Conservation (phyloP, 1,284 basidiomycete species). For the Xerocomus cyaneibrunnescens region DNA sequence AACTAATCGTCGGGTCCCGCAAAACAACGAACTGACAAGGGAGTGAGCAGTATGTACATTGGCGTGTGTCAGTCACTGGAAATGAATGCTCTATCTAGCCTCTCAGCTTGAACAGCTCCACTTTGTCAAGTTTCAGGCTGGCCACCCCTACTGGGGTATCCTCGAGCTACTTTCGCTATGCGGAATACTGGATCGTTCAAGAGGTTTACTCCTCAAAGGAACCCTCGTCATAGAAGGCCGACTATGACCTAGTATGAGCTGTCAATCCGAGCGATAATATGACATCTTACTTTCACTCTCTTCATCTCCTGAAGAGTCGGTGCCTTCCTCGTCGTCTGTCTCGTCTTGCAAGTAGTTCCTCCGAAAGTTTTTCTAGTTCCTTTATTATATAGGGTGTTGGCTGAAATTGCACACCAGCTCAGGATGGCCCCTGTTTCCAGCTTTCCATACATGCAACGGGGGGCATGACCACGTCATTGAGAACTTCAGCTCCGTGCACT, state of each 20-base stretch:
- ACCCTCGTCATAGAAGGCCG: neutral
- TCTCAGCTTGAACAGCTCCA: constrained; percentile 2
- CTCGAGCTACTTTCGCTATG: neutral
- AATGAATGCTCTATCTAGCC: neutral
- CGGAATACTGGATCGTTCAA: constrained; percentile 2
- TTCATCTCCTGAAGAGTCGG: neutral
- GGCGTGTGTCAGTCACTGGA: too few relatives aligned
- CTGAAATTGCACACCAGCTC: constrained; percentile 12
- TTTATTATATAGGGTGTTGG: neutral
- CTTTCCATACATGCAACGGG: constrained; percentile 14
- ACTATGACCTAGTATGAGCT: neutral
- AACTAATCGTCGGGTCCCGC: too few relatives aligned
- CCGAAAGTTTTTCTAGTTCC: neutral
- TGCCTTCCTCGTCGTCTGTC: neutral
- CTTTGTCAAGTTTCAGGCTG: neutral
- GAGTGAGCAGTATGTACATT: too few relatives aligned
- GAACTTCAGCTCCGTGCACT: neutral
- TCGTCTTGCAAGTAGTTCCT: too few relatives aligned
- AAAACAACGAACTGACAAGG: too few relatives aligned
- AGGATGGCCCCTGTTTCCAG: neutral
- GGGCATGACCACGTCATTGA: neutral
- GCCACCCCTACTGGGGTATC: constrained; percentile 1
- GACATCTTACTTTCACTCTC: neutral
- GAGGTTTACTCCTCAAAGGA: neutral
- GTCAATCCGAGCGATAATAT: neutral